Conservation (phyloP, 495 filamentous ascomycete genomes). For the Margaritispora aquatica region DNA sequence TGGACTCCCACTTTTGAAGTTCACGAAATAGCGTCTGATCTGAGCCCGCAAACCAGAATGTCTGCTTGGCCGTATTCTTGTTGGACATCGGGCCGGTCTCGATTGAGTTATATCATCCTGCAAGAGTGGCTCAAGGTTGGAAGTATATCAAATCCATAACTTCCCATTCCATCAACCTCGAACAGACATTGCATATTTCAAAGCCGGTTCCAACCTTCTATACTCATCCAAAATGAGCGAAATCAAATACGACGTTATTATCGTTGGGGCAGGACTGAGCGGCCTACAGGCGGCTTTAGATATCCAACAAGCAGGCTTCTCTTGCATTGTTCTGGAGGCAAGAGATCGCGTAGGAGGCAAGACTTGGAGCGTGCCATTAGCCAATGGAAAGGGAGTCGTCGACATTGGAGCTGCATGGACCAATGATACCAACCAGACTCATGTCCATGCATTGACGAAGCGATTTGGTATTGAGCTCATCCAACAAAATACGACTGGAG, state of each 20-base stretch:
- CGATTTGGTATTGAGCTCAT: conserved; percentile 33
- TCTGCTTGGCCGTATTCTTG: not conserved
- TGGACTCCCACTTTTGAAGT: not conserved
- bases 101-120: not conserved
- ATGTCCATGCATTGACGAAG: conserved; percentile 31
- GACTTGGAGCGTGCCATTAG: conserved; percentile 26
- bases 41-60: too few relatives aligned
- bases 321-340: conserved; percentile 40
- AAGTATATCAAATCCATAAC: not conserved
- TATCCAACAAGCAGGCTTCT: conserved; percentile 34
- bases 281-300: conserved; percentile 41
- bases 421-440: conserved; percentile 42
- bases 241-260: conserved; percentile 31
- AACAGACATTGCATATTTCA: not conserved
- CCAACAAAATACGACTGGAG: conserved; percentile 36
- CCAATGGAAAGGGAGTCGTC: conserved; percentile 27
- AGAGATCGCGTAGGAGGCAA: conserved; percentile 47
- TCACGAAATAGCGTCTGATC: too few relatives aligned
- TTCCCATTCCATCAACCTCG: not conserved
- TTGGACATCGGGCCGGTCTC: not conserved
- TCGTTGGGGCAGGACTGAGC: conserved; percentile 46
- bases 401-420: conserved; percentile 49
- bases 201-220: not conserved
- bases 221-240: not conserved
- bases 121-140: not conserved